Conservation (phyloP, 2,329 filamentous ascomycete species). For the Ceratocystis albifundus region DNA sequence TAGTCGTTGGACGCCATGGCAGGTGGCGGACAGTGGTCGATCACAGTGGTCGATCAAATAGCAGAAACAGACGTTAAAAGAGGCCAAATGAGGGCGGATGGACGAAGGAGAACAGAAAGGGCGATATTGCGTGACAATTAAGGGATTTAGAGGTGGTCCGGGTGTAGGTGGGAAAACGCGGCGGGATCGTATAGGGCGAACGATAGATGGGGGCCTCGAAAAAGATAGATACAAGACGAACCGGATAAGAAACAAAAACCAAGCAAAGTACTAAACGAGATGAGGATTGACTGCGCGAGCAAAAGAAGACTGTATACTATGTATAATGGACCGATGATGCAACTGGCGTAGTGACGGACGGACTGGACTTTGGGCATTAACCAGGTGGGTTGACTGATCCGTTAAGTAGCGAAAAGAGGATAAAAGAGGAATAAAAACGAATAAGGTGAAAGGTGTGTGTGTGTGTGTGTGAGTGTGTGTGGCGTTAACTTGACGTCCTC, state of each 20-base stretch:
- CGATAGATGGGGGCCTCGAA: neutral
- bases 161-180: neutral
- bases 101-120: neutral
- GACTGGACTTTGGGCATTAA: neutral
- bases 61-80: neutral
- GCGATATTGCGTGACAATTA: neutral
- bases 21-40: neutral
- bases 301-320: neutral
- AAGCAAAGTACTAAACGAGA: neutral
- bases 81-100: neutral
- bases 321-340: neutral
- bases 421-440: neutral
- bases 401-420: neutral
- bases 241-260: neutral
- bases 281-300: neutral
- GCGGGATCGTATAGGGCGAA: neutral
- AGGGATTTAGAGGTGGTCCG: neutral
- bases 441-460: too few relatives aligned
- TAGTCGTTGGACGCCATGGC: slow-evolving; percentile 24
- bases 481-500: too few relatives aligned
- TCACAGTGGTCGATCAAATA: neutral
- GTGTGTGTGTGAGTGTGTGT: too few relatives aligned
- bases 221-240: neutral
- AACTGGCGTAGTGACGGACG: neutral
- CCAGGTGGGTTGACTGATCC: neutral